Conservation (phyloP, 495 filamentous ascomycete species). For the Aspergillus bridgeri region DNA sequence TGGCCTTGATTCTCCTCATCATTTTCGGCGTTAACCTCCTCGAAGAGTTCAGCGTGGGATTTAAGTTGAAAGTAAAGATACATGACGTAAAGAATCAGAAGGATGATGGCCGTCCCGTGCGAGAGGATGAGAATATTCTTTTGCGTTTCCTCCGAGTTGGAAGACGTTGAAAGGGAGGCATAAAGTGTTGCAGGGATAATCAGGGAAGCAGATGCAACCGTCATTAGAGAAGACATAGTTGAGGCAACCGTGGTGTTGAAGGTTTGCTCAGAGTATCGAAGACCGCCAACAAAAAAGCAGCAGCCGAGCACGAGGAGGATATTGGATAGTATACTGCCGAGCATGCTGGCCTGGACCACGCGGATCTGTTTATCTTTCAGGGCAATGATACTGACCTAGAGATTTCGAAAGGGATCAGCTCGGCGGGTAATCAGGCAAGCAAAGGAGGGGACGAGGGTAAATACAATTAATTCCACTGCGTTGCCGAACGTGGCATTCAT, state of each 20-base stretch:
- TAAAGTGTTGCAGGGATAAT: slow-evolving; percentile 89
- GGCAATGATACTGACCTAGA: slow-evolving; percentile 89
- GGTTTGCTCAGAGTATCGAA: slow-evolving; percentile 60
- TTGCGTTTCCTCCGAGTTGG: slow-evolving; percentile 14
- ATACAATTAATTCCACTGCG: slow-evolving; percentile 95
- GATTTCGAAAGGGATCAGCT: slow-evolving; percentile 12
- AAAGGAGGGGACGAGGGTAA: slow-evolving; percentile 25
- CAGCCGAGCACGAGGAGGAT: slow-evolving; percentile 92
- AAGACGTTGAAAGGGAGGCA: slow-evolving; percentile 44
- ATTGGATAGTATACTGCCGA: slow-evolving; percentile 94
- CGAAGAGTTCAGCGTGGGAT: slow-evolving; percentile 78
- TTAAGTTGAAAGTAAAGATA: slow-evolving; percentile 90
- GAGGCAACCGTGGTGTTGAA: slow-evolving; percentile 90
- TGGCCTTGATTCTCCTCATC: slow-evolving; percentile 34
- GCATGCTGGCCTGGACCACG: slow-evolving; percentile 96
- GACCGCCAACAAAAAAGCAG: slow-evolving; percentile 90
- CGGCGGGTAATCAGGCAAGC: neutral
- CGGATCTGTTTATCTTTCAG: slow-evolving; percentile 82
- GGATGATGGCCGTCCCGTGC: slow-evolving; percentile 84
- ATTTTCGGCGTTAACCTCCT: slow-evolving; percentile 47
- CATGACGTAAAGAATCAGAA: slow-evolving; percentile 82
- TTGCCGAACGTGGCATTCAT: slow-evolving; percentile 98
- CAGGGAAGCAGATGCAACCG: slow-evolving; percentile 82
- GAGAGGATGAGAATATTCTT: slow-evolving; percentile 77
- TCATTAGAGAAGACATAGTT: slow-evolving; percentile 95